Percentiles rank a stretch among this genome's conserved stretches.
These are phyloP conservation scores for Alternaria longipes DNA, from an alignment of 2,329 filamentous ascomycete species.

Conservation along the genomic window DNA sequence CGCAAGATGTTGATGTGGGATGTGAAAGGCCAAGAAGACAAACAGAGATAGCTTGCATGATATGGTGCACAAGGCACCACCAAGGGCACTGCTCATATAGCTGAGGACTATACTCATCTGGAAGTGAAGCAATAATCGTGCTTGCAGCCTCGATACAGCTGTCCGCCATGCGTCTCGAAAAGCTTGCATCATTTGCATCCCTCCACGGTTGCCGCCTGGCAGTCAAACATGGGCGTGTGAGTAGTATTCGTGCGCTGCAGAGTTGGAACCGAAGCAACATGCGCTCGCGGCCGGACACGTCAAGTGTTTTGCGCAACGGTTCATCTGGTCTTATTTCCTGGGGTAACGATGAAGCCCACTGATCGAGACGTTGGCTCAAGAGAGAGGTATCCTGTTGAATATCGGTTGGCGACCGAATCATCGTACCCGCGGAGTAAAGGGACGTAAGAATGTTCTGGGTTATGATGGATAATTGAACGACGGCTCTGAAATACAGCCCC, in stretches of 20 bases:
- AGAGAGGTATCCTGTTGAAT: conserved; percentile 47
- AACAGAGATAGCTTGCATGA: conserved; percentile 53
- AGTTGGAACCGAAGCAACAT: conserved; percentile 46
- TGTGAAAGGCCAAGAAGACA: conserved; percentile 52
- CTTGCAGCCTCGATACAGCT: conserved; percentile 52
- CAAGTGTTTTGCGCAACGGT: conserved; percentile 1
- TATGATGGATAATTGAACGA: conserved; percentile 43
- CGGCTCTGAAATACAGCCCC: conserved; percentile 39
- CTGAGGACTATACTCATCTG: conserved; percentile 41
- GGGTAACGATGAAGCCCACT: conserved; percentile 47
- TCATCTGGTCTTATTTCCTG: conserved; percentile 40
- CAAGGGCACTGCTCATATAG: conserved; percentile 51
- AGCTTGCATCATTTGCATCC: conserved; percentile 30
- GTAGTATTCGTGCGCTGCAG: conserved; percentile 53
- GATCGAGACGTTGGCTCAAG: conserved; percentile 44
- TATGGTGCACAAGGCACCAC: conserved; percentile 53
- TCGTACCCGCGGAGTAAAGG: conserved; percentile 50
- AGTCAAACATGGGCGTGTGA: conserved; percentile 51
- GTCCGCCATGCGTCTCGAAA: conserved; percentile 44
- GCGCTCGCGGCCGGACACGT: conserved; percentile 35
- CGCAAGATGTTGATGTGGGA: conserved; percentile 30
- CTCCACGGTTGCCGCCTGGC: conserved; percentile 32
- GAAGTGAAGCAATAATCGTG: conserved; percentile 47
- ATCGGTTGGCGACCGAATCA: conserved; percentile 42
- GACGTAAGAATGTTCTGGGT: conserved; percentile 46